A percentile compares a stretch with the other conserved stretches of the same genome.
Evolutionary conservation across 1,284 basidiomycete species (phyloP).

Genomic region (Rhodotorula sp.): DNA sequence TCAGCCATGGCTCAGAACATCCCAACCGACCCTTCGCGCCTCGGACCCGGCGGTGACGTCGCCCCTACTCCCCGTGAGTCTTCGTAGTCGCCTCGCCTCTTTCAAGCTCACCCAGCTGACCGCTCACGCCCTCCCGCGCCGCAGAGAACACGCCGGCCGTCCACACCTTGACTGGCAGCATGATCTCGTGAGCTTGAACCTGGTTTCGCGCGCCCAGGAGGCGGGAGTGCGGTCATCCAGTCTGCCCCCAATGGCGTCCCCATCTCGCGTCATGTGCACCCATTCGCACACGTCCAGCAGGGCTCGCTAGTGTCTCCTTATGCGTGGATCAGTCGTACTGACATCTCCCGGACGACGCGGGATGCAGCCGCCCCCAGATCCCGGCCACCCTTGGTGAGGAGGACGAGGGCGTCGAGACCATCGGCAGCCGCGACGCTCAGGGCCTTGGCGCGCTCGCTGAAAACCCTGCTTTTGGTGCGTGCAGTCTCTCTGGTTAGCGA

Average conservation of each 20-base stretch:
- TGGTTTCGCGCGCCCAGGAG: too few species aligned
- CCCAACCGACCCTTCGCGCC: conserved; percentile 17
- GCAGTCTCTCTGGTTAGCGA: too few species aligned
- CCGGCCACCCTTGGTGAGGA: conserved; percentile 45
- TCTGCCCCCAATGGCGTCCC: not conserved
- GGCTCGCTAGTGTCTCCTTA: not conserved
- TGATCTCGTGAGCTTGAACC: conserved; percentile 32
- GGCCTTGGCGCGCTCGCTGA: conserved; percentile 36
- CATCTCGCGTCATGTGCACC: conserved; percentile 1
- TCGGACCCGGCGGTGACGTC: conserved; percentile 34
- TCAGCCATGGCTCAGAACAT: conserved; percentile 32
- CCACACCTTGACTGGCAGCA: conserved; percentile 34
- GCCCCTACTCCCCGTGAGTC: conserved; percentile 30
- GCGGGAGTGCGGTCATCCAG: not conserved
- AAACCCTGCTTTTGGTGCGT: conserved; percentile 41
- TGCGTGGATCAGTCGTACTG: not conserved
- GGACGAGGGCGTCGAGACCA: conserved; percentile 45
- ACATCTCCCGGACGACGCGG: not conserved
- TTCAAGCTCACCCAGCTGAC: too few species aligned
- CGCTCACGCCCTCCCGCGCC: not conserved
- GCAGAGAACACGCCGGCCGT: conserved; percentile 40
- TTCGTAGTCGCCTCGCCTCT: not conserved
- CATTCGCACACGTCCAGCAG: not conserved
- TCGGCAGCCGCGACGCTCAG: conserved; percentile 38
- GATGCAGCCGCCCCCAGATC: conserved; percentile 45